Percentiles rank a stretch among this genome's conserved stretches.
These are phyloP conservation scores for Populus hybrid DNA, from an alignment of 441 rosid genomes.

Conservation along the genomic window DNA sequence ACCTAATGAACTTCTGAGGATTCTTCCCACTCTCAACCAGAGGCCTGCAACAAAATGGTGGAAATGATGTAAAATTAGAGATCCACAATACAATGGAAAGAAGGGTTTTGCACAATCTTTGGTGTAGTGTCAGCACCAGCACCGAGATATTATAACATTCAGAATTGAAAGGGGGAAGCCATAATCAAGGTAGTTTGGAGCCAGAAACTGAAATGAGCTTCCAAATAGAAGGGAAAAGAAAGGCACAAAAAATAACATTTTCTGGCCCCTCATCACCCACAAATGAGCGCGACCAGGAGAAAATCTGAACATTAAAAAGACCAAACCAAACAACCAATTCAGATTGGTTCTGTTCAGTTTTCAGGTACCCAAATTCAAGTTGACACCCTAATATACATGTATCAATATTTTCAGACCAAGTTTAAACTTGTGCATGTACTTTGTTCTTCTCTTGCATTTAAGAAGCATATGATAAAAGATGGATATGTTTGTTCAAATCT, in stretches of 20 bases:
- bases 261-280: not conserved
- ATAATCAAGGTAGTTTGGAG: not conserved
- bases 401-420: not conserved
- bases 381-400: not conserved
- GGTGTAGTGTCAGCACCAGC: not conserved
- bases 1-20: constrained; percentile 77
- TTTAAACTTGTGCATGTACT: not conserved
- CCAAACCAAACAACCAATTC: not conserved
- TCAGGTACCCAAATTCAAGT: not conserved
- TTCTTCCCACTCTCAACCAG: constrained; percentile 82
- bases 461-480: not conserved
- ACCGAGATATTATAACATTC: not conserved
- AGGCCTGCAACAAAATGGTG: constrained; percentile 45
- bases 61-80: not conserved
- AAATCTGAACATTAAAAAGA: not conserved
- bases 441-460: not conserved
- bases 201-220: not conserved
- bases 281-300: not conserved
- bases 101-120: not conserved
- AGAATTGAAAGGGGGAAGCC: not conserved
- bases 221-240: not conserved
- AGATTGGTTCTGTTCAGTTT: not conserved
- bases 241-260: no score
- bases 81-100: no score
- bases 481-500: constrained; percentile 1